phyloP scores from a whole-genome alignment of 257 asterid genomes.

The Lithospermum erythrorhizon region DNA sequence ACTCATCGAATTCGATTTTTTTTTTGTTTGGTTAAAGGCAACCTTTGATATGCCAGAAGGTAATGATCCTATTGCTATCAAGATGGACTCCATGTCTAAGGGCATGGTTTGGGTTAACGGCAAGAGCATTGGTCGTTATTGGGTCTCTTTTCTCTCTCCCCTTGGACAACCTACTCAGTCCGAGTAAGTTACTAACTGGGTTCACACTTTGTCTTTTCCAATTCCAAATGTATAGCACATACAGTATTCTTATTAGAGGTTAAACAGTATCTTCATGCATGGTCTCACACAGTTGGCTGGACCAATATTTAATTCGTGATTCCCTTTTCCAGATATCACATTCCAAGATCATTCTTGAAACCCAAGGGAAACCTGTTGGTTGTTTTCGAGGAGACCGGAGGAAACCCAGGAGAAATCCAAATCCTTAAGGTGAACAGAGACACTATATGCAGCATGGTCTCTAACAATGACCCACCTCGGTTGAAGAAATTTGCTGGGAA shows the following conservation, averaged over 20 bases:
- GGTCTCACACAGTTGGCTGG: no score
- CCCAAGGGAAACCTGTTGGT: slow-evolving; percentile 38
- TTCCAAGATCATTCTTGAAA: slow-evolving; percentile 59
- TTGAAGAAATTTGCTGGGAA: slow-evolving; percentile 29
- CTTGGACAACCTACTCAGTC: slow-evolving; percentile 50
- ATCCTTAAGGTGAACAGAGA: slow-evolving; percentile 47
- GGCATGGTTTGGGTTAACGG: slow-evolving; percentile 78
- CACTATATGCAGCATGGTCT: slow-evolving; percentile 49
- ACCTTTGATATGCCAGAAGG: slow-evolving; percentile 62
- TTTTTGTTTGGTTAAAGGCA: slow-evolving; percentile 11
- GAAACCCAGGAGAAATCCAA: slow-evolving; percentile 27
- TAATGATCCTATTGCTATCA: slow-evolving; percentile 38
- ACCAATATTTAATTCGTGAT: no score
- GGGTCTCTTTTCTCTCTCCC: slow-evolving; percentile 57
- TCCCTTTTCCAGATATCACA: slow-evolving; percentile 11
- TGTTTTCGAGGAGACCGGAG: slow-evolving; percentile 61
- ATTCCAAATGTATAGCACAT: no score
- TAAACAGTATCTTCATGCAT: no score
- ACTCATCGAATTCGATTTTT: no score
- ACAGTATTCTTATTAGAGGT: no score
- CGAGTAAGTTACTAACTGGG: slow-evolving; percentile 20
- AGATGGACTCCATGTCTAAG: slow-evolving; percentile 49
- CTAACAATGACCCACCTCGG: slow-evolving; percentile 40
- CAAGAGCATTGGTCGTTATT: slow-evolving; percentile 52
- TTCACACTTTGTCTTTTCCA: no score